Evolutionary conservation across 257 asterid genomes (phyloP).

Genomic region (Ophiorrhiza pumila): DNA sequence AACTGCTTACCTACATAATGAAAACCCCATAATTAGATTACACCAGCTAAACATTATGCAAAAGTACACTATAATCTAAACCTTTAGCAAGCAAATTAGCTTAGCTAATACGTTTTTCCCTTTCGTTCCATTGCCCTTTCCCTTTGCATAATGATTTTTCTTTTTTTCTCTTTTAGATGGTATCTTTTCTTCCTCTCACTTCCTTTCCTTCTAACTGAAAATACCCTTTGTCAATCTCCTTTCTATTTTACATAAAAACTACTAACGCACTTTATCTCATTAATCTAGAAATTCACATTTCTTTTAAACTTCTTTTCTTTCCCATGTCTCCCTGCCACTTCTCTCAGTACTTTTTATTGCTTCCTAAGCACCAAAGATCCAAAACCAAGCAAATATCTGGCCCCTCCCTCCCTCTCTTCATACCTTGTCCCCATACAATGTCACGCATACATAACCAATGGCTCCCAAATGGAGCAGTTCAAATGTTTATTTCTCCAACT

Average conservation of each 20-base stretch:
- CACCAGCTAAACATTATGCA: not conserved
- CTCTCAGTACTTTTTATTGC: not conserved
- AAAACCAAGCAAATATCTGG: not conserved
- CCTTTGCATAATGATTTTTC: not conserved
- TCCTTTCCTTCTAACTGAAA: not conserved
- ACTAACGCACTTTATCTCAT: not conserved
- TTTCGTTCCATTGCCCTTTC: not conserved
- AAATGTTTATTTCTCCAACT: not conserved
- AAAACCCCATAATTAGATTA: not conserved
- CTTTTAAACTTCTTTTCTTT: not conserved
- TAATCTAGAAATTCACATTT: not conserved
- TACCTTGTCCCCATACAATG: not conserved
- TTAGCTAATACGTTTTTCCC: not conserved
- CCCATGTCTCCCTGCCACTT: not conserved
- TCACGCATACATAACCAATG: not conserved
- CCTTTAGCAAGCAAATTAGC: not conserved
- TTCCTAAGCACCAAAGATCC: not conserved
- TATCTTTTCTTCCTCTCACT: not conserved
- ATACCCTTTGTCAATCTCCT: not conserved
- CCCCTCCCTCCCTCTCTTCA: not conserved
- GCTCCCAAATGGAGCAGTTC: not conserved
- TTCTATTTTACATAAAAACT: not conserved
- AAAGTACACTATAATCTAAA: not conserved
- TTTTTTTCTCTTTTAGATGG: not conserved
- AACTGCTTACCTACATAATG: constrained; percentile 67